Conservation (phyloP, 768 basidiomycete genomes). For the Hydnum rufescens region DNA sequence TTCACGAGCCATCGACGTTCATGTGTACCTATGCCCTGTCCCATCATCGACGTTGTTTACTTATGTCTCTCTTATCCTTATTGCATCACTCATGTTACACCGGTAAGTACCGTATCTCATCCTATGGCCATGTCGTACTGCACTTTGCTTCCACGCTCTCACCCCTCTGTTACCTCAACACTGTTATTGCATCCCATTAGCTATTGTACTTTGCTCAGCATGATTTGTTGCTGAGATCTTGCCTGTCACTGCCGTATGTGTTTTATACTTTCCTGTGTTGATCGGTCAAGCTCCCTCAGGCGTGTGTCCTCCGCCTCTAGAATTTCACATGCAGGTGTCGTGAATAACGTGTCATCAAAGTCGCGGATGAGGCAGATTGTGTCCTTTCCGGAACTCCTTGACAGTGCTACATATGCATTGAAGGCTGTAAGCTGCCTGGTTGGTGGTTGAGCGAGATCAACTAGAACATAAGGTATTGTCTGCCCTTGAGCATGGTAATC, state of each 20-base stretch:
- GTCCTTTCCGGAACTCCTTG: slow-evolving; percentile 12
- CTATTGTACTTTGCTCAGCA: neutral
- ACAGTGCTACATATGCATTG: slow-evolving; percentile 6
- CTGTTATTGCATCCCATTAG: neutral
- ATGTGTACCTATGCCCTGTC: too few relatives aligned
- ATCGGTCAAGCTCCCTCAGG: slow-evolving; percentile 6
- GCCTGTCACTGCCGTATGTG: neutral
- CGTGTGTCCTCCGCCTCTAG: slow-evolving; percentile 14
- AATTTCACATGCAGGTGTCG: slow-evolving; percentile 10
- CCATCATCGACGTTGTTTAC: too few relatives aligned
- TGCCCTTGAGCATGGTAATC: slow-evolving; percentile 10
- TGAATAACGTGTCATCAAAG: slow-evolving; percentile 16
- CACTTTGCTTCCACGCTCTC: too few relatives aligned
- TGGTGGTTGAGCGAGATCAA: slow-evolving; percentile 8
- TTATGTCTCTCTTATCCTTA: too few relatives aligned
- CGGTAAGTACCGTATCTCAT: too few relatives aligned
- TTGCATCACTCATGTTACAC: too few relatives aligned
- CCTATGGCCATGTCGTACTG: too few relatives aligned
- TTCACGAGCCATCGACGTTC: too few relatives aligned
- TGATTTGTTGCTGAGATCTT: neutral
- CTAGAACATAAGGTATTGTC: slow-evolving; percentile 7
- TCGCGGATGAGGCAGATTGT: slow-evolving; percentile 18
- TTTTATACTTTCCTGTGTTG: neutral
- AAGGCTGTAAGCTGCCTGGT: slow-evolving; percentile 3
- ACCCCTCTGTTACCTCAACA: neutral